Percentiles rank a stretch among this genome's conserved stretches.
Evolutionary conservation across 257 asterid genomes (phyloP).

Genomic region (Parsonsia alboflavescens): DNA sequence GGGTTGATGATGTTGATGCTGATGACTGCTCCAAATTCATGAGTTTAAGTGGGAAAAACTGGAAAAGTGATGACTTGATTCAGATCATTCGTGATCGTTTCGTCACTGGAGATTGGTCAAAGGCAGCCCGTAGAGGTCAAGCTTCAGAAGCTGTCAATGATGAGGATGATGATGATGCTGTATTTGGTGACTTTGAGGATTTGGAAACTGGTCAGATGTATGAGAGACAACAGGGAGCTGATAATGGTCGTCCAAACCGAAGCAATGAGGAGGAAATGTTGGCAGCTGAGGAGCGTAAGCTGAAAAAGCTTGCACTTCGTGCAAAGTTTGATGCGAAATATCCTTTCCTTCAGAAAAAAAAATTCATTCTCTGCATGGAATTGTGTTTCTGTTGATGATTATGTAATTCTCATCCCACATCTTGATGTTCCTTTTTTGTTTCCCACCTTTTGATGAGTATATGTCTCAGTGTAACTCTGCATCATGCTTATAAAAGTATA

Average conservation of each 20-base stretch:
- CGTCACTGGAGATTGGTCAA: constrained; percentile 87
- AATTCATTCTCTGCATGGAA: not conserved
- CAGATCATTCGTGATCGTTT: constrained; percentile 79
- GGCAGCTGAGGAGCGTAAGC: constrained; percentile 70
- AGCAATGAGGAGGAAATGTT: constrained; percentile 34
- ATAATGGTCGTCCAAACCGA: constrained; percentile 18
- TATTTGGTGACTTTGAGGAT: constrained; percentile 88
- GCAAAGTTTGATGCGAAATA: constrained; percentile 89
- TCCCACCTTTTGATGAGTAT: not conserved
- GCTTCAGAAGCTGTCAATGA: constrained; percentile 33
- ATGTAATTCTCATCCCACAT: not conserved
- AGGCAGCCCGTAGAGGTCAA: constrained; percentile 65
- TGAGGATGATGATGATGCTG: constrained; percentile 42
- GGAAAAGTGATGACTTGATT: constrained; percentile 48
- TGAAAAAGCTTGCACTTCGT: constrained; percentile 83
- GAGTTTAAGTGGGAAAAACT: constrained; percentile 34
- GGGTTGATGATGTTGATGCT: constrained; percentile 40
- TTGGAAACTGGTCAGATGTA: constrained; percentile 84
- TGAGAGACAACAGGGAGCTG: constrained; percentile 35
- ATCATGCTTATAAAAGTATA: not conserved
- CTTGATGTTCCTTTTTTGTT: not conserved
- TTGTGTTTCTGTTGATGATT: not conserved
- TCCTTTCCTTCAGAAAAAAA: constrained; percentile 39
- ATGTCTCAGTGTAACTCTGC: not conserved
- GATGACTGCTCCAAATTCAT: constrained; percentile 85